Evolutionary conservation across 306 rosid species (phyloP).

Genomic region (Glycine tomentella): DNA sequence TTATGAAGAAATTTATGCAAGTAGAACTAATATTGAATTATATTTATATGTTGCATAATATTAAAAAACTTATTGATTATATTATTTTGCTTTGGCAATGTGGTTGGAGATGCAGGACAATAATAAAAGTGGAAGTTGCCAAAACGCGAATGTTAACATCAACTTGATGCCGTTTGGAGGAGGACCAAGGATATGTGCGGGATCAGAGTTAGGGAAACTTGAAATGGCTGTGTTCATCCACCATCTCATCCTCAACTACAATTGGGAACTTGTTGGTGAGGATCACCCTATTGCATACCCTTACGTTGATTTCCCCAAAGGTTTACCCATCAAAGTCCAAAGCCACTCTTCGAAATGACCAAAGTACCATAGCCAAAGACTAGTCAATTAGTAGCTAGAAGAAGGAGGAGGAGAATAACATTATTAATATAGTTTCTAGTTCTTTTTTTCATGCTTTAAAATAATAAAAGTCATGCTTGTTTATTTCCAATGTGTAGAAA

Average conservation of each 20-base stretch:
- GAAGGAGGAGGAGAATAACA: too few relatives aligned
- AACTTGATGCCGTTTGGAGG: slow-evolving; percentile 91
- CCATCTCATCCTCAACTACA: slow-evolving; percentile 79
- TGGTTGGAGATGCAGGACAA: slow-evolving; percentile 51
- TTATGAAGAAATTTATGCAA: too few relatives aligned
- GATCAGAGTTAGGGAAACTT: slow-evolving; percentile 88
- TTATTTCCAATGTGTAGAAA: too few relatives aligned
- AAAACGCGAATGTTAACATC: slow-evolving; percentile 42
- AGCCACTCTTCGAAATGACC: slow-evolving; percentile 44
- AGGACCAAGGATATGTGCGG: slow-evolving; percentile 87
- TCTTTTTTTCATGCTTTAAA: too few relatives aligned
- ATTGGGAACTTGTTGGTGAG: slow-evolving; percentile 70
- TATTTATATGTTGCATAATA: too few relatives aligned
- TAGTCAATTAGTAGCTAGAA: neutral
- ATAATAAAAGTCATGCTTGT: too few relatives aligned
- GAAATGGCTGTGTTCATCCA: slow-evolving; percentile 98
- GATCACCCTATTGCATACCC: slow-evolving; percentile 81
- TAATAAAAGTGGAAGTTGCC: slow-evolving; percentile 44
- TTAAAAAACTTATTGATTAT: too few relatives aligned
- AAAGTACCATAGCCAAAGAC: neutral
- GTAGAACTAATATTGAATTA: too few relatives aligned
- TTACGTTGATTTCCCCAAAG: slow-evolving; percentile 87
- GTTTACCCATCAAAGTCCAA: slow-evolving; percentile 73
- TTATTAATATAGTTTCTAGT: too few relatives aligned
- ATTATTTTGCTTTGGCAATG: neutral